Base-by-base conservation (phyloP, 768 basidiomycete genomes). In the Tricholoma flavovirens region DNA sequence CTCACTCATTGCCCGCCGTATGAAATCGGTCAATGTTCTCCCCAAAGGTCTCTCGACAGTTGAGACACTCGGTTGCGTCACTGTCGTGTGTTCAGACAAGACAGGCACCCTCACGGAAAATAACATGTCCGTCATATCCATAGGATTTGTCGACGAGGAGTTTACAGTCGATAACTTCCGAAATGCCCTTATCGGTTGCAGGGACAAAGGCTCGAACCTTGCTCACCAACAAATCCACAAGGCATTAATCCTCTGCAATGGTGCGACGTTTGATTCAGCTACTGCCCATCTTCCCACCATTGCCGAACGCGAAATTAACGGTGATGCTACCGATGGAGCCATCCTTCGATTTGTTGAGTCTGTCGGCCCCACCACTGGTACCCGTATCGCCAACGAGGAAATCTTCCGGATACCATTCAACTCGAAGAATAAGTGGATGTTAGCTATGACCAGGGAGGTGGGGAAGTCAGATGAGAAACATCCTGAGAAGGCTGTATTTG, bases 1-100 rank as follows among this genome's bases (percentile, higher is more conserved):
- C 3, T 59, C 58, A 2, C 54, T 59, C 14, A 55, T 59, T 19
- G 62, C 62, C 19, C 54, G 58, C n/a, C 60, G 60, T 9, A 63
- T 63, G 62, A 59, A 59, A 51, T 42, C 1, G 0, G 54, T 56
- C 7, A 26, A 45, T 4, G 60, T 63, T 19, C 62, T 63, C 9
- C 60, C 48, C 62, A 80, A 79, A 61, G 80, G 81, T 2, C 70
- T 88, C 21, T 76, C 83, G 22, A 87, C 83, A 5, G 83, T 88
- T 29, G 86, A 88, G 66, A 83, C 82, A 6, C 73, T 88, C 5
- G 86, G 86, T 6, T 75, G 79, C 8, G 83, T 87, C 64, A 80
- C 81, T 53, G 77, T 77, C 9, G 65, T 78, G 32, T 74, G 73
- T 49, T 76, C 75, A 4, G 80, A 87, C 63, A 87, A 87, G 66